phyloP scores from a whole-genome alignment of 495 filamentous ascomycete species.

The Neurospora sp. region DNA sequence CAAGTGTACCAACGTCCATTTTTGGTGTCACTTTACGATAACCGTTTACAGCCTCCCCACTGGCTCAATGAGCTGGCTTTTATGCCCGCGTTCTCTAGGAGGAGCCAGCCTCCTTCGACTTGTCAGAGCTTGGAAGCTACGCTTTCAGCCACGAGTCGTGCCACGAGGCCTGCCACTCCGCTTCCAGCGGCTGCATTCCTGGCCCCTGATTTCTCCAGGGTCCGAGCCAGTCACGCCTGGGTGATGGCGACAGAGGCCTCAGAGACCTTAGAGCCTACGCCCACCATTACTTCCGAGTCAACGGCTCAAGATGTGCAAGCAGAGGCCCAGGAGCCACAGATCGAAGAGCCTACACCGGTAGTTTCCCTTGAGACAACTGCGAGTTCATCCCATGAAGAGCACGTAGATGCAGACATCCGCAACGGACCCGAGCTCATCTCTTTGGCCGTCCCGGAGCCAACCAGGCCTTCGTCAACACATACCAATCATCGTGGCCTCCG shows the following conservation, averaged over 20 bases:
- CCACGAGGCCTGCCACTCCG: not conserved
- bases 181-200: not conserved
- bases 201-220: not conserved
- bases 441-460: not conserved
- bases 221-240: not conserved
- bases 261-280: not conserved
- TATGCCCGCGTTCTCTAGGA: not conserved
- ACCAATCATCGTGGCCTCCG: not conserved
- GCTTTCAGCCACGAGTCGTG: not conserved
- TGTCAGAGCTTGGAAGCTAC: not conserved
- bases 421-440: not conserved
- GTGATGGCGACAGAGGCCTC: not conserved
- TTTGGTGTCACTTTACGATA: not conserved
- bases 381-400: not conserved
- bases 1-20: not conserved
- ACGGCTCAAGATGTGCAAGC: not conserved
- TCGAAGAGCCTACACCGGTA: not conserved
- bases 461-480: not conserved
- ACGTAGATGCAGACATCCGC: not conserved
- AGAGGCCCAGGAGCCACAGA: not conserved
- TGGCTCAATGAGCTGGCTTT: not conserved
- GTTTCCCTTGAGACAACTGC: not conserved
- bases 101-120: not conserved
- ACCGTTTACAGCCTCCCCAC: not conserved
- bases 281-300: not conserved